Evolutionary conservation across 805 yeast species (phyloP), one percentile per base, ranked within the genome.

Genomic region (Isabelozyma heimii): DNA sequence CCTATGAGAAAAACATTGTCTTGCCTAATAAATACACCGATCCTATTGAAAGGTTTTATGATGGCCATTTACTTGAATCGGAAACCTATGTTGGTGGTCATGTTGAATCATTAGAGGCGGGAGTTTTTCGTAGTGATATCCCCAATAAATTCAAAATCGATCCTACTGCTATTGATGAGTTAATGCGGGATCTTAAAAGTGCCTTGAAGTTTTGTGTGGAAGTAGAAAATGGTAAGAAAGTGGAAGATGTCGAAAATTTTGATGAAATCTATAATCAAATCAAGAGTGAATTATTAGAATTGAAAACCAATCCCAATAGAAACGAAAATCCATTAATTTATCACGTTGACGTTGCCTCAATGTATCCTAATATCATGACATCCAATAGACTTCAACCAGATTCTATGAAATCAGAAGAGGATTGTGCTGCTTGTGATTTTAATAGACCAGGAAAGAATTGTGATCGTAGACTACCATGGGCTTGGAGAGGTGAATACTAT

Each of bases 1-100:
- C 99, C 0, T 94, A 89, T 62, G 78, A 86, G 47, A 75, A 81
- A 8, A 71, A 77, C 35, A 91, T 95, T 49, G 57, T 94, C 13
- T 75, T 94, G 38, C 99, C 99, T 2, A 95, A 92, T 65, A 94
- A 94, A 68, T 95, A 95, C 60, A 79, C 84, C 6, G 99, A 94
- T 53, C 97, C 98, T 1, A 78, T 87, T n/a, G 98, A 92, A 65
- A 73, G 97, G 58, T 94, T 92, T 63, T 92, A 90, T 66, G 87
- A 94, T 55, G 99, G 98, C 2, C 99, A 94, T 69, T 68, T 94
- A 47, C 66, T 94, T 40, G 97, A 92, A 60, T 85, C 96, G 1
- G 99, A 94, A 67, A 94, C 99, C 0, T 94, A 94, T 63, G 98
- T 94, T 26, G 99, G 99, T 50, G 99, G 99, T 1, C 99, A 94